Evolutionary conservation across 148 eudicot genomes (phyloP).

Genomic region (Selenicereus undatus): DNA sequence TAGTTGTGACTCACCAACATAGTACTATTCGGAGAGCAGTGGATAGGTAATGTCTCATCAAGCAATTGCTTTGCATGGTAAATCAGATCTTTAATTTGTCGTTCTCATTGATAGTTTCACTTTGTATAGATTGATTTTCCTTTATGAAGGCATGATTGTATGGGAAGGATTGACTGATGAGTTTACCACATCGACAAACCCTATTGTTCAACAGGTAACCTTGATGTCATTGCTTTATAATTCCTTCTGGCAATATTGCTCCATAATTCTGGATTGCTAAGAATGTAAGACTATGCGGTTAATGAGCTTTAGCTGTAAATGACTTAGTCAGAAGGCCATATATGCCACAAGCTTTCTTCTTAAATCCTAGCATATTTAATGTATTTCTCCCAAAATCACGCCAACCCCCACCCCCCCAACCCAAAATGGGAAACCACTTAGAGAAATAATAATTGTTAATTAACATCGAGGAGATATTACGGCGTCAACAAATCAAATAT

Average conservation of each 20-base stretch:
- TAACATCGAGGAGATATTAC: background rate
- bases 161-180: slow-evolving; percentile 96
- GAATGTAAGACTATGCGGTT: background rate
- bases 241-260: background rate
- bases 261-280: background rate
- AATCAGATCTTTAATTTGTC: background rate
- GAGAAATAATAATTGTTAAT: background rate
- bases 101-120: slow-evolving; percentile 14
- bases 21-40: slow-evolving; percentile 95
- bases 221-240: background rate
- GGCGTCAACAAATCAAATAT: background rate
- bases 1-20: slow-evolving; percentile 91
- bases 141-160: slow-evolving; percentile 75
- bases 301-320: background rate
- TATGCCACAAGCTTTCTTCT: background rate
- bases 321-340: background rate
- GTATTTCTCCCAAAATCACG: background rate
- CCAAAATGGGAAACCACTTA: background rate
- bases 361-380: too few species aligned
- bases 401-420: background rate
- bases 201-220: slow-evolving; percentile 84
- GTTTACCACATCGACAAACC: slow-evolving; percentile 71
- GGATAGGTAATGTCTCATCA: slow-evolving; percentile 54
- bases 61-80: background rate
- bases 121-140: slow-evolving; percentile 58